These are phyloP conservation scores for Phyllosticta citribraziliensis DNA, from an alignment of 2,329 filamentous ascomycete genomes.

Conservation along the genomic window DNA sequence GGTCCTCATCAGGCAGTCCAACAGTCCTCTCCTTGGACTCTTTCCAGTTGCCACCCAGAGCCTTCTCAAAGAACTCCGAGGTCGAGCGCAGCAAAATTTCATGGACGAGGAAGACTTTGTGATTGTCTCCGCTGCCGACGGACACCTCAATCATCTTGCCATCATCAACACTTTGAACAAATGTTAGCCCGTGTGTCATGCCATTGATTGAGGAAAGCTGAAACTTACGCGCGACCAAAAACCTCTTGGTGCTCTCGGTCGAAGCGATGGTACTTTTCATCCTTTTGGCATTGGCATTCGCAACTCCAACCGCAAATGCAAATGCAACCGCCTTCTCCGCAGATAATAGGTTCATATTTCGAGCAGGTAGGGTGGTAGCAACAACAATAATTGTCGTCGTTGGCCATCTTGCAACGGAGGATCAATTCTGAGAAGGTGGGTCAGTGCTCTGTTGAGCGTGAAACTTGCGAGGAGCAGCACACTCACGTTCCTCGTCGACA, in stretches of 20 bases:
- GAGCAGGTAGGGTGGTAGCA: too few relatives aligned
- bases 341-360: too few relatives aligned
- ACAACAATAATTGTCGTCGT: too few relatives aligned
- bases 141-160: background rate
- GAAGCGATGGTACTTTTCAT: background rate
- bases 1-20: slow-evolving; percentile 3
- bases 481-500: too few relatives aligned
- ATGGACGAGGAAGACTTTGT: background rate
- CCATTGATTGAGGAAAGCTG: background rate
- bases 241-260: background rate
- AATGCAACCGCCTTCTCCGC: too few relatives aligned
- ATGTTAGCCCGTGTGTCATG: background rate
- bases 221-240: background rate
- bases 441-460: too few relatives aligned
- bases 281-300: background rate
- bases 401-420: too few relatives aligned
- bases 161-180: background rate
- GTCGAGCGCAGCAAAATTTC: background rate
- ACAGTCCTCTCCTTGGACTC: slow-evolving; percentile 1
- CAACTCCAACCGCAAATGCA: too few relatives aligned
- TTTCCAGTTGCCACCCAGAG: slow-evolving; percentile 8
- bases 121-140: background rate
- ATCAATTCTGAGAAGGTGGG: too few relatives aligned
- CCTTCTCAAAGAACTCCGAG: slow-evolving; percentile 2
- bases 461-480: too few relatives aligned